Percentiles rank a stretch among this genome's conserved stretches.
Evolutionary conservation across 2,329 filamentous ascomycete genomes (phyloP).

Genomic region (Metarhizium guizhouense): DNA sequence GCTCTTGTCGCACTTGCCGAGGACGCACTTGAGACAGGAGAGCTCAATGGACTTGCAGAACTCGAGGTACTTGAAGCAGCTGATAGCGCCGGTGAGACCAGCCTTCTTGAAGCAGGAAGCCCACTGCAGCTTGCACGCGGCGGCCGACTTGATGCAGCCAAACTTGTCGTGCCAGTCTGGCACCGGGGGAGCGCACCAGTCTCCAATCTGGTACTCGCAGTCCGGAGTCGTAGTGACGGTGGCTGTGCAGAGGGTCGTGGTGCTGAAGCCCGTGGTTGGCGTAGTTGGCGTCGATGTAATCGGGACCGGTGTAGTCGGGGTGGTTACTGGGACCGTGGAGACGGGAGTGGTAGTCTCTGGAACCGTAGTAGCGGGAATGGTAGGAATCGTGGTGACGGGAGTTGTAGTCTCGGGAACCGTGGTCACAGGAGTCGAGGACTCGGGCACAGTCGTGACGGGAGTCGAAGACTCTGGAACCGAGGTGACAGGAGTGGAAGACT

Average conservation of each 20-base stretch:
- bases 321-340: background rate
- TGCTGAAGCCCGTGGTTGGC: background rate
- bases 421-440: no score
- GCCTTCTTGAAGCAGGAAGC: background rate
- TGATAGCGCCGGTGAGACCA: background rate
- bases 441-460: no score
- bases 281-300: background rate
- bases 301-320: background rate
- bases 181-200: background rate
- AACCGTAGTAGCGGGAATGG: no score
- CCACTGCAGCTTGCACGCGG: background rate
- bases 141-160: background rate
- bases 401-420: no score
- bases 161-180: background rate
- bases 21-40: background rate
- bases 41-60: background rate
- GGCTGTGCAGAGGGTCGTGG: background rate
- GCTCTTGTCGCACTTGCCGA: background rate
- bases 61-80: background rate
- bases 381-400: no score
- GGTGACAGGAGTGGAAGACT: no score
- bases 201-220: background rate
- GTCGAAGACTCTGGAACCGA: no score
- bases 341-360: no score
- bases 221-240: background rate